Base-by-base conservation (phyloP, 1,139 yeast species). In the Blastobotrys indianensis region DNA sequence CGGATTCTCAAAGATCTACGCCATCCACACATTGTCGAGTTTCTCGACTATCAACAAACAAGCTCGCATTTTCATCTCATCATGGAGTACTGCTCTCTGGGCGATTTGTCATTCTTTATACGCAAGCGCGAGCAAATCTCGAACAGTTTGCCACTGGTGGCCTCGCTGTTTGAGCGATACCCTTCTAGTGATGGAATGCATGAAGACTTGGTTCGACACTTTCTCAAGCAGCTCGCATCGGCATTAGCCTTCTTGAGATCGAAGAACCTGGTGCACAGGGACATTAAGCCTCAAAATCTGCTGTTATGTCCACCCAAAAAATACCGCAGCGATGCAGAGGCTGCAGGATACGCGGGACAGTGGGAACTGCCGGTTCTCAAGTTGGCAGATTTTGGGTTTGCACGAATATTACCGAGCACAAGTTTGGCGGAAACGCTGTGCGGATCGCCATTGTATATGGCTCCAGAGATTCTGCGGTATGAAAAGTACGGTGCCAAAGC, bases 401-500 rank as follows among this genome's bases (percentile, higher is more conserved):
- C 98, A 4, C 74, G 98, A 52, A 85, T 88, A 60, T 72, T 92
- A 54, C 97, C 97, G 8, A 81, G 85, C 40, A 85, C 96, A 1
- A 82, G 95, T 2, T 74, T 94, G 77, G 97, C 98, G 1, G 98
- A 92, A 64, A 92, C 98, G 2, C 71, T 92, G 53, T 92, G 98
- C 72, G 98, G 98, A 1, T 86, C 96, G 9, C 98, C 98, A 1
- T 60, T 92, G 40, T 92, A 94, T 65, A 92, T 92, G 98, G 98
- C 98, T 0, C 98, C 98, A 0, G 98, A 92, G 65, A 94, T 92
- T 42, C 73, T 92, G 57, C 75, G 95, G 52, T 88, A 87, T 62
- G 97, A 94, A 63, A 92, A 88, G 65, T 92, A 92, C 67, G 88
- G 90, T 58, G 98, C 97, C 3, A 90, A 88, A 63, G 97, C 97